Evolutionary conservation across 805 yeast species (phyloP).

Genomic region (Yamadazyma olivae): DNA sequence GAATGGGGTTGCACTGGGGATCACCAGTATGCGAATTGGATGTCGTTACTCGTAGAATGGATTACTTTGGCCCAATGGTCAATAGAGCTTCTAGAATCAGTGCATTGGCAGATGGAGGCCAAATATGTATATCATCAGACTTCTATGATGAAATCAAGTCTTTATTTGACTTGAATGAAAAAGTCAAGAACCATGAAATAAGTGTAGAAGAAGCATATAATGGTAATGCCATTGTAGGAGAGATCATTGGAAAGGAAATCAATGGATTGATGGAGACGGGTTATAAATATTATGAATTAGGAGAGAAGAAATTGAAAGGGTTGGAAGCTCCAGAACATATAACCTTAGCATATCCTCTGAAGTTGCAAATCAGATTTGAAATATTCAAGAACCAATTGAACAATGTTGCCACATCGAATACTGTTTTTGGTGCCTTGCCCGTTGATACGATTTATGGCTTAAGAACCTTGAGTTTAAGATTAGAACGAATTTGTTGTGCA

Average conservation of each 20-base stretch:
- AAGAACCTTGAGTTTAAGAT: conserved; percentile 50
- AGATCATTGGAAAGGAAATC: conserved; percentile 63
- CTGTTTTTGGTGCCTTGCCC: conserved; percentile 37
- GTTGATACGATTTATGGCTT: conserved; percentile 49
- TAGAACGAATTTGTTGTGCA: conserved; percentile 57
- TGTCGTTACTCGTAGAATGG: conserved; percentile 95
- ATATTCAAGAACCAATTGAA: conserved; percentile 28
- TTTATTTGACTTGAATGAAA: conserved; percentile 47
- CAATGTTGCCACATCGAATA: conserved; percentile 27
- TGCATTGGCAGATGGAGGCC: conserved; percentile 98
- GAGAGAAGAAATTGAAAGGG: conserved; percentile 90
- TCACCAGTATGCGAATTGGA: conserved; percentile 94
- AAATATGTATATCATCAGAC: conserved; percentile 82
- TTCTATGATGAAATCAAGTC: conserved; percentile 69
- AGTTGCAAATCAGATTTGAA: conserved; percentile 58
- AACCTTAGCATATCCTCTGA: conserved; percentile 71
- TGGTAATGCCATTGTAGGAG: conserved; percentile 47
- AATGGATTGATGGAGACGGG: conserved; percentile 65
- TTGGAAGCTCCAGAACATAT: conserved; percentile 89
- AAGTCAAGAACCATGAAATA: conserved; percentile 25
- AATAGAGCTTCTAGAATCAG: conserved; percentile 91
- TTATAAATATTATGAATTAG: conserved; percentile 63
- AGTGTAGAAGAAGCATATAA: conserved; percentile 41
- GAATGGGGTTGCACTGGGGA: conserved; percentile 99
- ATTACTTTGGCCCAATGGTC: conserved; percentile 98